Evolutionary conservation across 768 basidiomycete species (phyloP).

Genomic region (Crassisporium funariophilum): DNA sequence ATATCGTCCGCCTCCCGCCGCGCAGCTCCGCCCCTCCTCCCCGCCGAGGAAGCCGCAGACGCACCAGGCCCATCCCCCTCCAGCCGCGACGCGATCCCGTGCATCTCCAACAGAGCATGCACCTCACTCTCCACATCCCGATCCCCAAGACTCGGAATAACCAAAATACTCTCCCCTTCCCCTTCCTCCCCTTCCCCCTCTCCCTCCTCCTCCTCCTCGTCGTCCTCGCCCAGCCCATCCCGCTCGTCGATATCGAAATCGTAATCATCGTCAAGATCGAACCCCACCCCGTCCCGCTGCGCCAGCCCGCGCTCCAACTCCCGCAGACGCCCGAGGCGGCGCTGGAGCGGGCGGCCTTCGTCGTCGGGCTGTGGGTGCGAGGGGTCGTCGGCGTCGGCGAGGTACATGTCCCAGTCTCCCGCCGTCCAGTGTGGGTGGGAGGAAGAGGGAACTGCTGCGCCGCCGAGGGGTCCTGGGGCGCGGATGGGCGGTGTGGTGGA

Average conservation of each 20-base stretch:
- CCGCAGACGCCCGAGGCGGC: no score
- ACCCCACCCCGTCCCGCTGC: no score
- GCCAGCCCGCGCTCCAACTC: no score
- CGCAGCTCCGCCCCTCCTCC: background rate
- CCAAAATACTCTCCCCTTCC: conserved; percentile 49
- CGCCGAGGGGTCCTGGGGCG: no score
- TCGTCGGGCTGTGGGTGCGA: no score
- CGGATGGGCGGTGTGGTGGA: no score
- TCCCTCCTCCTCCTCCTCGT: conserved; percentile 9
- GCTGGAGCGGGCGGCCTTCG: no score
- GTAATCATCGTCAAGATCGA: no score
- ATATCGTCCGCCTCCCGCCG: background rate
- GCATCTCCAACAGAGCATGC: conserved; percentile 53
- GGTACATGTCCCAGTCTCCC: no score
- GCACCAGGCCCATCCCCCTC: background rate
- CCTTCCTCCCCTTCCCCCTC: conserved; percentile 18
- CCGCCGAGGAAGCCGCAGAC: background rate
- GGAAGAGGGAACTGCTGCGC: no score
- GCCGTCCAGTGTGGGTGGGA: no score
- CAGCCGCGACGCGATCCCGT: conserved; percentile 43
- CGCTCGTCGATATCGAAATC: conserved; percentile 15
- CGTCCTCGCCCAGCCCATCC: conserved; percentile 8
- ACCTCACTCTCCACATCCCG: conserved; percentile 57
- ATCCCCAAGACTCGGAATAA: conserved; percentile 59
- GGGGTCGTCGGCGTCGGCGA: no score